phyloP scores from a whole-genome alignment of 2,329 filamentous ascomycete genomes.

The Nigrospora sphaerica region DNA sequence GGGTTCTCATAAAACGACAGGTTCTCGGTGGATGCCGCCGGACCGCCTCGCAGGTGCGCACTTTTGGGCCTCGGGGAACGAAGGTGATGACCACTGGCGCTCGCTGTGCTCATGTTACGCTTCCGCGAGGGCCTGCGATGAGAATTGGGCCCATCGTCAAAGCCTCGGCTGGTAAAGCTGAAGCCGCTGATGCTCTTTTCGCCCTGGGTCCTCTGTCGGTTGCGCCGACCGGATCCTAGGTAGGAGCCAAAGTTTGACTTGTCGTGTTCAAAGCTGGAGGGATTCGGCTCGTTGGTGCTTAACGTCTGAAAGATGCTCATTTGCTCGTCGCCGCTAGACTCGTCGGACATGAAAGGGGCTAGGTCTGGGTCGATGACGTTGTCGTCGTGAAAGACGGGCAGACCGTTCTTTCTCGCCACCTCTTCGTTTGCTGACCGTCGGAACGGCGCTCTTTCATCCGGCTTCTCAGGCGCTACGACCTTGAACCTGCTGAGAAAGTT shows the following conservation, averaged over 20 bases:
- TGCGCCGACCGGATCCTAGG: constrained; percentile 66
- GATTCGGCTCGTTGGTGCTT: constrained; percentile 57
- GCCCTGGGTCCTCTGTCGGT: constrained; percentile 57
- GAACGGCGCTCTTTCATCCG: constrained; percentile 83
- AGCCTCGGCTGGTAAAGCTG: constrained; percentile 61
- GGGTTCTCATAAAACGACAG: constrained; percentile 39
- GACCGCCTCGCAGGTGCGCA: constrained; percentile 45
- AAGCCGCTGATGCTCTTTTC: constrained; percentile 71
- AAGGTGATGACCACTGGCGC: constrained; percentile 66
- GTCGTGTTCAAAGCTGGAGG: constrained; percentile 66
- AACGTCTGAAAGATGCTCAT: constrained; percentile 75
- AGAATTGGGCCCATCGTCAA: constrained; percentile 55
- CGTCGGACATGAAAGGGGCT: constrained; percentile 92
- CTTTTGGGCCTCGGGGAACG: constrained; percentile 65
- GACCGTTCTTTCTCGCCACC: constrained; percentile 53
- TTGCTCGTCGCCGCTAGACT: constrained; percentile 87
- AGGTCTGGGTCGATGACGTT: constrained; percentile 97
- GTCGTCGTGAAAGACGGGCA: constrained; percentile 95
- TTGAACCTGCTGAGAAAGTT: constrained; percentile 75
- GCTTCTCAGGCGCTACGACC: constrained; percentile 28
- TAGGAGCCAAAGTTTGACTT: constrained; percentile 66
- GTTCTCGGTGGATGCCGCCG: constrained; percentile 44
- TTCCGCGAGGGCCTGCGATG: constrained; percentile 57
- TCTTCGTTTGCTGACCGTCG: constrained; percentile 66
- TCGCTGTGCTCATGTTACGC: constrained; percentile 79